Evolutionary conservation across 257 asterid species (phyloP), one percentile per base, ranked within the genome.

Genomic region (Mitragyna speciosa): DNA sequence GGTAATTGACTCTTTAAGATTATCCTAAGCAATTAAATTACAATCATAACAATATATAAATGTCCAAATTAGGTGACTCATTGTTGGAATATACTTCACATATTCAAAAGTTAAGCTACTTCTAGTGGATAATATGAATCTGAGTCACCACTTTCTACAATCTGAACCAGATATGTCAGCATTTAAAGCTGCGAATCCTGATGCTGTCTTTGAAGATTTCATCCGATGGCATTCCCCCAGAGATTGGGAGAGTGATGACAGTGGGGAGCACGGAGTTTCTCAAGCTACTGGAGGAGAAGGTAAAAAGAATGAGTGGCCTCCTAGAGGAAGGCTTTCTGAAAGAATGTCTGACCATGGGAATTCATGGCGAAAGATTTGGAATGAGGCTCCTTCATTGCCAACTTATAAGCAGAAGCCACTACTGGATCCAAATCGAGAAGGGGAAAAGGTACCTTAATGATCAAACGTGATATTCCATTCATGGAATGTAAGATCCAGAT

Each of bases 171-270:
- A 94, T 80, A 96, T 96, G 97, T 92, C 97, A 71, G 94, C 97
- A 51, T 96, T 94, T 82, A 96, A 94, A 88, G 97, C 98, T 63
- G 97, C 97, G 72, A 96, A 96, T 86, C 97, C 94, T 12, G 94
- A 89, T 85, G 96, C 97, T 66, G 91, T 91, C 79, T 96, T 96
- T 69, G 98, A 96, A 92, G 99, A 96, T 86, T 96, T 94, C 82
- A 96, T 94, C 73, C 89, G 99, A 74, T 92, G 99, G 99, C 97
- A 94, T 87, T 96, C 99, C 77, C 99, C 98, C 45, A 87, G 94
- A 87, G 99, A 95, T 81, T 95, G 98, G 99, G 99, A 95, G 83
- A 83, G 77, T 59, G 91, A 86, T 80, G 85, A 67, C 30, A 80
- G 51, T 76, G 79, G 79, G 77, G 88, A 76, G 71, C 78, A 20